Percentiles rank a stretch among this genome's conserved stretches.
These are phyloP conservation scores for Raphanus raphanistrum DNA, from an alignment of 345 rosid genomes.

Conservation along the genomic window DNA sequence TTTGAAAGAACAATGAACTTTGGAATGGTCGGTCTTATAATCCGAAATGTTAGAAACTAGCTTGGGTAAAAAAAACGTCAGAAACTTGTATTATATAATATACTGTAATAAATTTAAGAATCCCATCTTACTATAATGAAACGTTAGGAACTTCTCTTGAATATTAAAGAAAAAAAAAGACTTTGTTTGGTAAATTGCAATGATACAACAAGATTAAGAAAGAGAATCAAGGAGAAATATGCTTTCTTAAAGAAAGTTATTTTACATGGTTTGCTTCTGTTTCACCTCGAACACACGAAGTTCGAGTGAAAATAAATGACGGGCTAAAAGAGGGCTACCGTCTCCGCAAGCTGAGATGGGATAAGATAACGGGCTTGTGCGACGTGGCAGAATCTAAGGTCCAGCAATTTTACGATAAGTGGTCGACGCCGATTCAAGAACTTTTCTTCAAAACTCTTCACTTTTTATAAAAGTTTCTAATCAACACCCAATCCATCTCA, in stretches of 20 bases:
- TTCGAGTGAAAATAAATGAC: slow-evolving; percentile 10
- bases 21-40: slow-evolving; percentile 2
- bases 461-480: not conserved
- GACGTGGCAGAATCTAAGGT: slow-evolving; percentile 31
- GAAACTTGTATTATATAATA: too few species aligned
- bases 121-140: too few species aligned
- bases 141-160: too few species aligned
- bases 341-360: not conserved
- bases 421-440: not conserved
- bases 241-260: too few species aligned
- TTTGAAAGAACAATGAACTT: not conserved
- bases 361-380: slow-evolving; percentile 23
- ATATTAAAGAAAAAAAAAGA: too few species aligned
- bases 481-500: not conserved
- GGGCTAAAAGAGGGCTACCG: not conserved
- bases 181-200: too few species aligned
- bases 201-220: too few species aligned
- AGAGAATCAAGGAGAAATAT: too few species aligned
- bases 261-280: too few species aligned
- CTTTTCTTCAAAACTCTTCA: not conserved
- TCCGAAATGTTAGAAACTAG: slow-evolving; percentile 7
- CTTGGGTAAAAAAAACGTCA: too few species aligned
- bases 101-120: too few species aligned
- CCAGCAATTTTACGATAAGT: slow-evolving; percentile 24
- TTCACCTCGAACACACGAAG: not conserved